phyloP scores from a whole-genome alignment of 2,329 filamentous ascomycete genomes.

The Graphiopsis chlorocephala region DNA sequence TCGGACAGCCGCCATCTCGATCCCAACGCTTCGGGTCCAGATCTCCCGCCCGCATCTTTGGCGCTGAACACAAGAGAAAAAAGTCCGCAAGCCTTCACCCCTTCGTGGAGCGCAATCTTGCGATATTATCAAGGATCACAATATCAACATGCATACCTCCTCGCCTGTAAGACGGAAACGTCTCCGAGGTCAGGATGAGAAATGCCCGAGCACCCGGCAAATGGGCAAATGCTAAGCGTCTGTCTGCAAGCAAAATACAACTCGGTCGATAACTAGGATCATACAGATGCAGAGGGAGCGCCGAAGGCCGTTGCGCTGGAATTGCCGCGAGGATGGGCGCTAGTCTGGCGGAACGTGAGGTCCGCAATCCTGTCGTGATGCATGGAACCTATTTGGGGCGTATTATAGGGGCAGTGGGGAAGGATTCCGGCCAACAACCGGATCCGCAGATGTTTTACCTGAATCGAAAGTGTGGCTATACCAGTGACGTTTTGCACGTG shows the following conservation, averaged over 20 bases:
- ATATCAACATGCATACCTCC: neutral
- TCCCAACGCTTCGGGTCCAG: neutral
- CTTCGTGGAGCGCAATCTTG: neutral
- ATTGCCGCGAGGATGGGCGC: neutral
- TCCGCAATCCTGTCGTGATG: neutral
- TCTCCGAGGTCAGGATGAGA: neutral
- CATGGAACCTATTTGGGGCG: neutral
- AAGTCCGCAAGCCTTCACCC: neutral
- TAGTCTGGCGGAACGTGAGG: neutral
- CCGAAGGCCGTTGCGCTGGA: neutral
- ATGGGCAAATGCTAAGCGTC: neutral
- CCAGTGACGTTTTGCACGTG: neutral
- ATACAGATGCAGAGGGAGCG: slow-evolving; percentile 4
- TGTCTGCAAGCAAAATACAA: neutral
- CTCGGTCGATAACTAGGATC: neutral
- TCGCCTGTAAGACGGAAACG: neutral
- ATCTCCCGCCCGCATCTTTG: neutral
- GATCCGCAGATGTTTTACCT: neutral
- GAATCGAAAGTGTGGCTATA: neutral
- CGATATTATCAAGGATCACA: neutral
- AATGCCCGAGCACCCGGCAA: neutral
- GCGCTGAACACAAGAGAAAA: neutral
- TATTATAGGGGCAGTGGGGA: slow-evolving; percentile 1
- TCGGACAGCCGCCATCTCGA: neutral
- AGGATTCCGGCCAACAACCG: neutral